These are phyloP conservation scores for Solanum chiquidenum DNA, from an alignment of 257 asterid species.

Conservation along the genomic window DNA sequence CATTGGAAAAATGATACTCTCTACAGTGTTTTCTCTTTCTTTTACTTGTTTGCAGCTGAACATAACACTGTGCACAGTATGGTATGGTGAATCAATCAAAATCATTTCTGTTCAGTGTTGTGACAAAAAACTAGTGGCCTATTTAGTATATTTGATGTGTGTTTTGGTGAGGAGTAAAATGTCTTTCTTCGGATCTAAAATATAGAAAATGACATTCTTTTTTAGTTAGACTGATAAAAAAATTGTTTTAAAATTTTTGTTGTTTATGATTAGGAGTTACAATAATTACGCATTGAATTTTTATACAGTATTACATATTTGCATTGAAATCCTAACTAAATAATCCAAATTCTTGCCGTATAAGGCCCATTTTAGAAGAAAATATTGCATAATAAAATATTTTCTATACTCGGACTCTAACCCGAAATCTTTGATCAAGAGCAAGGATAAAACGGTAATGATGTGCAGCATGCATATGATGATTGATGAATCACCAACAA, in stretches of 20 bases:
- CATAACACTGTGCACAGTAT: not conserved
- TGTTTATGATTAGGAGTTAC: not conserved
- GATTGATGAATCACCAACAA: slow-evolving; percentile 39
- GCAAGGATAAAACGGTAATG: not conserved
- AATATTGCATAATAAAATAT: not conserved
- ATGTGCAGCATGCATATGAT: slow-evolving; percentile 18
- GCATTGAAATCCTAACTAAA: not conserved
- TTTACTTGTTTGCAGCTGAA: not conserved
- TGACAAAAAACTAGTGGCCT: not conserved
- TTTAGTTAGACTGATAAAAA: not conserved
- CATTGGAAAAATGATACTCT: not conserved
- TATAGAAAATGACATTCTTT: not conserved
- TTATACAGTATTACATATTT: too few species aligned
- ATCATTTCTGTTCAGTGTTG: not conserved
- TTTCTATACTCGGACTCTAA: not conserved
- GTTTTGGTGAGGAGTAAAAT: not conserved
- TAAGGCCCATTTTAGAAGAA: not conserved
- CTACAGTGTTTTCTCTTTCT: not conserved
- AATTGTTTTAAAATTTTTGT: not conserved
- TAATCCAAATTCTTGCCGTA: too few species aligned
- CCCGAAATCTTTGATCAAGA: not conserved
- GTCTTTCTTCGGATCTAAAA: not conserved
- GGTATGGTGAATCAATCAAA: not conserved
- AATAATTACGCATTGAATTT: not conserved
- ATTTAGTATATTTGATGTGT: too few species aligned